Evolutionary conservation across 495 filamentous ascomycete species (phyloP).

Genomic region (Trichoderma parareesei): DNA sequence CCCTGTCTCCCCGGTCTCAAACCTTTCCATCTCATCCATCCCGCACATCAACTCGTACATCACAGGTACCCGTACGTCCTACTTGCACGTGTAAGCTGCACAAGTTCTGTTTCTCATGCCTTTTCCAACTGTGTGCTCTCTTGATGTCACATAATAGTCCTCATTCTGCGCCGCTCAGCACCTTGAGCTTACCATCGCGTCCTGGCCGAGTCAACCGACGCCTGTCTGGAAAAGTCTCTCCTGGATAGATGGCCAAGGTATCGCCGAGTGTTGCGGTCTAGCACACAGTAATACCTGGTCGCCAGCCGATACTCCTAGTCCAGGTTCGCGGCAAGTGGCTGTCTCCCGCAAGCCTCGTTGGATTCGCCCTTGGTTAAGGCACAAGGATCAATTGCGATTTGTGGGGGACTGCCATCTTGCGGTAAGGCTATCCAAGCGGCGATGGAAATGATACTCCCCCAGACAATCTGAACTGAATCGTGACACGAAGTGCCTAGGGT

Average conservation of each 20-base stretch:
- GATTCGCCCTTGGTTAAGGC: background rate
- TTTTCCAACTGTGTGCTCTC: too few species aligned
- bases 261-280: too few species aligned
- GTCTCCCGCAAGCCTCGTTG: background rate
- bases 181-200: background rate
- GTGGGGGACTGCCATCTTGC: too few species aligned
- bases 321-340: background rate
- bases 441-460: too few species aligned
- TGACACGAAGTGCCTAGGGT: too few species aligned
- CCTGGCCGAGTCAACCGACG: background rate
- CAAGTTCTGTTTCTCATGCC: background rate
- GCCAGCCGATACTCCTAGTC: background rate
- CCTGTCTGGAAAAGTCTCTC: too few species aligned
- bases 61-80: background rate
- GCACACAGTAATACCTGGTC: too few species aligned
- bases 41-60: background rate
- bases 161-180: conserved; percentile 2
- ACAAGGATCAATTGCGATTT: too few species aligned
- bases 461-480: too few species aligned
- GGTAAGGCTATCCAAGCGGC: too few species aligned
- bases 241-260: too few species aligned
- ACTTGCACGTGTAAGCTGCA: background rate
- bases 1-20: conserved; percentile 8
- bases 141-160: background rate
- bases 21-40: background rate